A percentile compares a stretch with the other conserved stretches of the same genome.
Evolutionary conservation across 2,329 filamentous ascomycete species (phyloP).

Genomic region (Fusarium falciforme): DNA sequence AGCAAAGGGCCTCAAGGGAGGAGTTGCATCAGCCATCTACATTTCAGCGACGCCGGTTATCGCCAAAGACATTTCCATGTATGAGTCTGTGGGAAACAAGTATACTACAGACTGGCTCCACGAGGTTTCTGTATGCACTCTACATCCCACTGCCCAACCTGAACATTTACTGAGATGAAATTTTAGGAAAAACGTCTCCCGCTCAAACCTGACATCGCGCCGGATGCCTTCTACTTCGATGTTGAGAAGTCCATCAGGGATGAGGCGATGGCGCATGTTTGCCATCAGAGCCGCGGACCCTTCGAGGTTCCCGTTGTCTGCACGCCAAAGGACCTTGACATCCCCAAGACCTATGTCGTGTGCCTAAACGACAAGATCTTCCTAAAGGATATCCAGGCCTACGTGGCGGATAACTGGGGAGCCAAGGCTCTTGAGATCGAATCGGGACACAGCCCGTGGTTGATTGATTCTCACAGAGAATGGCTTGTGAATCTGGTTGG

Average conservation of each 20-base stretch:
- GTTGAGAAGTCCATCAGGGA: slow-evolving; percentile 9
- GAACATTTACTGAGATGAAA: fast-evolving
- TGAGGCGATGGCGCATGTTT: slow-evolving; percentile 6
- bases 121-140: slow-evolving; percentile 6
- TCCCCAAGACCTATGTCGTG: slow-evolving; percentile 13
- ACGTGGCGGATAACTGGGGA: slow-evolving; percentile 18
- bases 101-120: slow-evolving; percentile 15
- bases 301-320: slow-evolving; percentile 13
- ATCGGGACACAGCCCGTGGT: slow-evolving; percentile 33
- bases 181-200: slow-evolving; percentile 14
- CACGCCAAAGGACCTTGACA: slow-evolving; percentile 1
- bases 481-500: slow-evolving; percentile 14
- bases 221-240: slow-evolving; percentile 24
- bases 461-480: slow-evolving; percentile 10
- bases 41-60: slow-evolving; percentile 18
- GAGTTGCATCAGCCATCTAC: slow-evolving; percentile 11
- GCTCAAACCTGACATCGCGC: not conserved
- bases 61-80: slow-evolving; percentile 23
- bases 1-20: slow-evolving; percentile 2
- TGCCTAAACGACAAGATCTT: slow-evolving; percentile 21
- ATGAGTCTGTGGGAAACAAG: slow-evolving; percentile 6
- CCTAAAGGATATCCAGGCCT: not conserved
- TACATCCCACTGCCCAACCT: too few relatives aligned
- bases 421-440: slow-evolving; percentile 15
- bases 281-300: slow-evolving; percentile 19